Conservation (phyloP, 345 rosid species). For the Gossypium ekmanianum region DNA sequence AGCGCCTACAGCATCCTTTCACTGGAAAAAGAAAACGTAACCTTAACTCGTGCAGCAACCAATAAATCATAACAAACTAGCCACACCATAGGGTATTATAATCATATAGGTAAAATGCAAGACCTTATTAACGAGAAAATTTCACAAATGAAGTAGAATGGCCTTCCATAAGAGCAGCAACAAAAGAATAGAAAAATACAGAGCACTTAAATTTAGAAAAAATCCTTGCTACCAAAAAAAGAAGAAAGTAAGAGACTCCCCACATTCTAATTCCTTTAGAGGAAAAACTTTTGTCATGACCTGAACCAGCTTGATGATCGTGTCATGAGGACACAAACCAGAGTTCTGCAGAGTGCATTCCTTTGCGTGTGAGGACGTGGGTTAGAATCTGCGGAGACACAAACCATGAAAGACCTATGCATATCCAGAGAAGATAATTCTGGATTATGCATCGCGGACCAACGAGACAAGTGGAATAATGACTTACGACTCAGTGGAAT, state of each 20-base stretch:
- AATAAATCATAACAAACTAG: constrained; percentile 8
- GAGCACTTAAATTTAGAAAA: background rate
- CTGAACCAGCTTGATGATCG: too few relatives aligned
- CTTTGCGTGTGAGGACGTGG: too few relatives aligned
- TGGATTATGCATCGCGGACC: too few relatives aligned
- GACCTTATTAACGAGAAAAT: background rate
- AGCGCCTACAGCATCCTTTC: constrained; percentile 10
- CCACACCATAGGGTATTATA: constrained; percentile 10
- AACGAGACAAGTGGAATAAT: too few relatives aligned
- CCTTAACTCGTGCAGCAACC: background rate
- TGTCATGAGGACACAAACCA: too few relatives aligned
- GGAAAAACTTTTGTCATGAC: background rate
- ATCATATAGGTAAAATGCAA: background rate
- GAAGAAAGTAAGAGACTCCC: background rate
- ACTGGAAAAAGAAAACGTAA: background rate
- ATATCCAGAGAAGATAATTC: too few relatives aligned
- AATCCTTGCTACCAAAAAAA: background rate
- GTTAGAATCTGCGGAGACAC: too few relatives aligned
- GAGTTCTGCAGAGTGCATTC: too few relatives aligned
- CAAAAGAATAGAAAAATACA: background rate
- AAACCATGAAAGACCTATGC: too few relatives aligned
- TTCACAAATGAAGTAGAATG: constrained; percentile 5
- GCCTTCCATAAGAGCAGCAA: constrained; percentile 1
- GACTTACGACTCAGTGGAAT: too few relatives aligned
- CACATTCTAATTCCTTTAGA: background rate